Conservation (phyloP, 805 yeast species). For the Pichia pseudocactophila region DNA sequence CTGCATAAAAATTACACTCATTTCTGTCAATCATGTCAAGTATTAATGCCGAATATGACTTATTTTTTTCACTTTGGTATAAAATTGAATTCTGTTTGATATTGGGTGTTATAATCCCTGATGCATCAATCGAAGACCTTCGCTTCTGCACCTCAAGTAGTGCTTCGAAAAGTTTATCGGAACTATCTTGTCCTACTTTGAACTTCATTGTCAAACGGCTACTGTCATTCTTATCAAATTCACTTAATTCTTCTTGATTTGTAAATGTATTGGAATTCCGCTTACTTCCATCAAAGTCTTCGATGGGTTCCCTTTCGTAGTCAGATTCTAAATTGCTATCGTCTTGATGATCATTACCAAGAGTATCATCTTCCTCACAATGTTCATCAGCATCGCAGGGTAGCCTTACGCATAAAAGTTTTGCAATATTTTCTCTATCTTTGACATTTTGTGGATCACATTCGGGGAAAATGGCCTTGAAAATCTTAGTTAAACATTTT, state of each 20-base stretch:
- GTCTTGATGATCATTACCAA: not conserved
- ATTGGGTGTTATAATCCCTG: not conserved
- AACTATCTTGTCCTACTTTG: conserved; percentile 10
- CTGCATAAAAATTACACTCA: conserved; percentile 25
- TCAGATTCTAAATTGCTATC: not conserved
- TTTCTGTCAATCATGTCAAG: conserved; percentile 20
- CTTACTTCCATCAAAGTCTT: no score
- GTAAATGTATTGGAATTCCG: conserved; percentile 11
- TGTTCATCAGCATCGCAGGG: conserved; percentile 9
- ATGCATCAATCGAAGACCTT: not conserved
- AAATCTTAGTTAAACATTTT: conserved; percentile 25
- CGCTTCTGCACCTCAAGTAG: conserved; percentile 12
- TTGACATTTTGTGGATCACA: conserved; percentile 29
- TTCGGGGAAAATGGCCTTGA: conserved; percentile 29
- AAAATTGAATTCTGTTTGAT: no score
- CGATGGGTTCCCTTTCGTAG: no score
- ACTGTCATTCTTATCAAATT: not conserved
- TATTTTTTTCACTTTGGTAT: no score
- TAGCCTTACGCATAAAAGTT: conserved; percentile 13
- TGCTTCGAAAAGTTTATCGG: conserved; percentile 12
- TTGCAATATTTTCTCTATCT: conserved; percentile 26
- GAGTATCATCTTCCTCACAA: not conserved
- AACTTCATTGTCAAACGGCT: not conserved
- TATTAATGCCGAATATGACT: conserved; percentile 1
- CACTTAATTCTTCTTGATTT: conserved; percentile 7